phyloP scores from a whole-genome alignment of 225 moss, liverwort and hornwort species.

The Physcomitrellopsis africana region DNA sequence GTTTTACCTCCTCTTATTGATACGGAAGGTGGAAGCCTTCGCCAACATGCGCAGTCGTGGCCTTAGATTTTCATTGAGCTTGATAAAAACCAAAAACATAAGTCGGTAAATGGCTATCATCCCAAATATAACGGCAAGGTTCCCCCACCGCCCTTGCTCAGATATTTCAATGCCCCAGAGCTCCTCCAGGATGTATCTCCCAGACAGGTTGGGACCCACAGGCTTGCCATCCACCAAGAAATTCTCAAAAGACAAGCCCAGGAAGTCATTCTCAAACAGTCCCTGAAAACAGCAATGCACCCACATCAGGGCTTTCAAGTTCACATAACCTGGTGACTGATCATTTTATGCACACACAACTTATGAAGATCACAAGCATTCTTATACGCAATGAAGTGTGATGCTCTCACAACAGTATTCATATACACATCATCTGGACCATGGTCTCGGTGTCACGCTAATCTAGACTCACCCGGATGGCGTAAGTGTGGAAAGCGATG shows the following conservation, averaged over 20 bases:
- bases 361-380: neutral
- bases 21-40: neutral
- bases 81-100: slow-evolving; percentile 31
- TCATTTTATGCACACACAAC: neutral
- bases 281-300: slow-evolving; percentile 18
- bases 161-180: neutral
- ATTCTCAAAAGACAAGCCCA: slow-evolving; percentile 19
- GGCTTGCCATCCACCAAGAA: slow-evolving; percentile 16
- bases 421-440: neutral
- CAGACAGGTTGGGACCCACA: slow-evolving; percentile 19
- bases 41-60: slow-evolving; percentile 11
- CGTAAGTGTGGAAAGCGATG: slow-evolving; percentile 29
- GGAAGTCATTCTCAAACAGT: slow-evolving; percentile 28
- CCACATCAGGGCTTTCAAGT: no score
- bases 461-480: slow-evolving; percentile 20
- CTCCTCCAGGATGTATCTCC: slow-evolving; percentile 24
- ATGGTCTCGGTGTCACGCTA: neutral
- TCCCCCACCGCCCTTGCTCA: slow-evolving; percentile 14
- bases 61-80: slow-evolving; percentile 30
- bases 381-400: neutral
- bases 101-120: slow-evolving; percentile 22
- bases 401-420: neutral
- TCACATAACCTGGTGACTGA: neutral
- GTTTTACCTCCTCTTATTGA: no score
- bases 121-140: slow-evolving; percentile 17